Conservation (phyloP, 768 basidiomycete genomes). For the Suillus variegatus region DNA sequence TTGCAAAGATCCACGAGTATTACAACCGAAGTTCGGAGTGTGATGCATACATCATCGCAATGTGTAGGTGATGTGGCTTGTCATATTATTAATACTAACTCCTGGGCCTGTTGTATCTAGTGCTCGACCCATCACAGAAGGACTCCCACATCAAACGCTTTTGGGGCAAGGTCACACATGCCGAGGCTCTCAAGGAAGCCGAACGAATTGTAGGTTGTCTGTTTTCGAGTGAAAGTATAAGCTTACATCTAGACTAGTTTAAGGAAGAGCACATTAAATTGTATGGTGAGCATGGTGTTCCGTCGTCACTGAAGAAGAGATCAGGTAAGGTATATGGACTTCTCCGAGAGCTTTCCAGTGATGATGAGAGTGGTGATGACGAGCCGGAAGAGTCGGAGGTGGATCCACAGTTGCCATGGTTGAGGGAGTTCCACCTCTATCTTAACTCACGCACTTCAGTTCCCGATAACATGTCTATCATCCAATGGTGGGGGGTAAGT, state of each 20-base stretch:
- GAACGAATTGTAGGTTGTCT: conserved; percentile 19
- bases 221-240: neutral
- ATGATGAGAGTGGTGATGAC: neutral
- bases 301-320: neutral
- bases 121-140: conserved; percentile 28
- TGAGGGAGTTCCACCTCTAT: neutral
- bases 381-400: neutral
- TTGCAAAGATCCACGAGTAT: too few relatives aligned
- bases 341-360: neutral
- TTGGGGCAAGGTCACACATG: conserved; percentile 24
- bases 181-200: conserved; percentile 12
- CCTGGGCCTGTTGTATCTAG: conserved; percentile 12
- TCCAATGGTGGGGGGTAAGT: neutral
- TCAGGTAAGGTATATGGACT: neutral
- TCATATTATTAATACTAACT: neutral
- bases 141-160: conserved; percentile 24
- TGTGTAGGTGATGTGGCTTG: too few relatives aligned
- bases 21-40: too few relatives aligned
- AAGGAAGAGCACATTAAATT: too few relatives aligned
- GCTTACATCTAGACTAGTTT: neutral
- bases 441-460: neutral
- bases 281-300: too few relatives aligned
- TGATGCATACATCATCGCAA: too few relatives aligned
- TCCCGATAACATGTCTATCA: neutral
- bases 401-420: neutral